Evolutionary conservation across 768 basidiomycete species (phyloP).

Genomic region (Coprinopsis sp.): DNA sequence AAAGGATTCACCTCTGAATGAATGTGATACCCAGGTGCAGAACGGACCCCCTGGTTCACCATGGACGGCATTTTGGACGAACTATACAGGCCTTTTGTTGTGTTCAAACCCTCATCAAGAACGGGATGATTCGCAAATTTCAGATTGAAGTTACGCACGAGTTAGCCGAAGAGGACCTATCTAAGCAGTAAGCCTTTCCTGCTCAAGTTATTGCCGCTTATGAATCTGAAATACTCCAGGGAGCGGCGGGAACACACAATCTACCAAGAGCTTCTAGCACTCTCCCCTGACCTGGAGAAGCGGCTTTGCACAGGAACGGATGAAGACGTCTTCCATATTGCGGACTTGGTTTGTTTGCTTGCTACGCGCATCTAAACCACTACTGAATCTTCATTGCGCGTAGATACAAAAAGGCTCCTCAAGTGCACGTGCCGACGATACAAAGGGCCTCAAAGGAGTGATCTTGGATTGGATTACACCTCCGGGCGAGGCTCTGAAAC

Average conservation of each 20-base stretch:
- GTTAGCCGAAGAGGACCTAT: slow-evolving; percentile 1
- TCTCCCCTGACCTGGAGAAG: slow-evolving; percentile 14
- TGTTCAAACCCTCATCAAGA: slow-evolving; percentile 15
- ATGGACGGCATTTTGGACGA: slow-evolving; percentile 19
- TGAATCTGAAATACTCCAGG: background rate
- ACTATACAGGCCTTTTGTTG: slow-evolving; percentile 18
- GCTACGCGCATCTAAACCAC: background rate
- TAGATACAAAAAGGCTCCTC: slow-evolving; percentile 15
- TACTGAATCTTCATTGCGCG: too few species aligned
- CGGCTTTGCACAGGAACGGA: slow-evolving; percentile 10
- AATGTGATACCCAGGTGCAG: slow-evolving; percentile 1
- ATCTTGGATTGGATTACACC: slow-evolving; percentile 18
- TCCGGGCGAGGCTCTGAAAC: slow-evolving; percentile 4
- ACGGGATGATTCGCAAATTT: slow-evolving; percentile 10
- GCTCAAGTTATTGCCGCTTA: background rate
- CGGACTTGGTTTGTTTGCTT: slow-evolving; percentile 13
- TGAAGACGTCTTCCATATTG: slow-evolving; percentile 12
- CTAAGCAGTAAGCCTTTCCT: slow-evolving; percentile 5
- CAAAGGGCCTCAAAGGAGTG: background rate
- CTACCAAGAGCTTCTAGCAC: slow-evolving; percentile 13
- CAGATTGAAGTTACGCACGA: slow-evolving; percentile 9
- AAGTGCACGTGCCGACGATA: slow-evolving; percentile 10
- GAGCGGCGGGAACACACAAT: slow-evolving; percentile 12
- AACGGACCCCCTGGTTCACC: slow-evolving; percentile 17
- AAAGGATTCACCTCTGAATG: background rate